Percentiles rank a stretch among this genome's conserved stretches.
phyloP scores from a whole-genome alignment of 495 filamentous ascomycete genomes.

The Opeltia flavorubescens region DNA sequence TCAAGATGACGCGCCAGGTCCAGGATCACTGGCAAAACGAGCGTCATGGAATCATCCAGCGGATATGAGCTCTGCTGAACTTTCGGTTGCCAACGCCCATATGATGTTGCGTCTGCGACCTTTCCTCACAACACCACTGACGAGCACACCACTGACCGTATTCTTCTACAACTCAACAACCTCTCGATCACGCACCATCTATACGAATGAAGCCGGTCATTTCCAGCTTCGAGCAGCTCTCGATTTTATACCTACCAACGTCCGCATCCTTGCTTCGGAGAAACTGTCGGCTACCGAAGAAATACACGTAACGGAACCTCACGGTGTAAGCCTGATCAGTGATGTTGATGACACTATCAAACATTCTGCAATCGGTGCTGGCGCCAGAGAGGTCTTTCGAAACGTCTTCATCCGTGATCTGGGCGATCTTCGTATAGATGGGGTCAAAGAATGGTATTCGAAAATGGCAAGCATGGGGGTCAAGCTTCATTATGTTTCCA shows the following conservation, averaged over 20 bases:
- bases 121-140: conserved; percentile 71
- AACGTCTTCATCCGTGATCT: conserved; percentile 89
- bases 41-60: conserved; percentile 36
- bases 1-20: conserved; percentile 21
- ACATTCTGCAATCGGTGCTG: conserved; percentile 74
- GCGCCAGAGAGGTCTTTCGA: conserved; percentile 84
- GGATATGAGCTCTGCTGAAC: conserved; percentile 52
- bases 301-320: conserved; percentile 58
- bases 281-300: conserved; percentile 64
- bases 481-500: conserved; percentile 79
- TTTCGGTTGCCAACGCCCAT: conserved; percentile 67
- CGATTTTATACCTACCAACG: conserved; percentile 80
- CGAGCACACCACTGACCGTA: conserved; percentile 60
- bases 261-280: conserved; percentile 76
- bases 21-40: conserved; percentile 26
- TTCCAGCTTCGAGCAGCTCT: conserved; percentile 64
- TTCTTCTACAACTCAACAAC: conserved; percentile 80
- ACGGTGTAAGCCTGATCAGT: conserved; percentile 86
- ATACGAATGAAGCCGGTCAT: conserved; percentile 76
- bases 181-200: conserved; percentile 65
- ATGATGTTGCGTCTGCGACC: conserved; percentile 77
- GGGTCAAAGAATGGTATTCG: conserved; percentile 81
- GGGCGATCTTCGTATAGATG: conserved; percentile 63
- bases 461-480: conserved; percentile 65
- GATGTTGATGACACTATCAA: conserved; percentile 99